Evolutionary conservation across 805 yeast genomes (phyloP), one percentile per base, ranked within the genome.

Genomic region (Hanseniaspora occidentalis): DNA sequence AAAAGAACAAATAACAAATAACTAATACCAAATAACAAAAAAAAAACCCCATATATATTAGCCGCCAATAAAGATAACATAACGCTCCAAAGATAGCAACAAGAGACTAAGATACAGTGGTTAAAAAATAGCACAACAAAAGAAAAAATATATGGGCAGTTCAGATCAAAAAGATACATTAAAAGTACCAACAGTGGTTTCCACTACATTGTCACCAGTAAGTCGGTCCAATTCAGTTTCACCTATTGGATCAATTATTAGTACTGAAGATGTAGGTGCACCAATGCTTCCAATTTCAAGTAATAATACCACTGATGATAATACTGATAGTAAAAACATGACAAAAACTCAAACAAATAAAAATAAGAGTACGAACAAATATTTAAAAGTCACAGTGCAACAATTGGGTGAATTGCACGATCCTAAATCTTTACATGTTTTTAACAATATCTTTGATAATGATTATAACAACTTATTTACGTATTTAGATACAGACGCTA

Each of bases 301-400:
- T n/a, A n/a, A n/a, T n/a, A n/a, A n/a, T n/a, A n/a, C n/a, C n/a
- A n/a, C n/a, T n/a, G n/a, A n/a, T n/a, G n/a, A n/a, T n/a, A n/a
- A n/a, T n/a, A n/a, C n/a, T n/a, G n/a, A n/a, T n/a, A n/a, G n/a
- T n/a, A n/a, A n/a, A n/a, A n/a, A n/a, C n/a, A 13, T 29, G 18
- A 3, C 13, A n/a, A n/a, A 29, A 49, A 42, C 58, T 51, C 35
- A 61, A 51, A 40, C 58, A 62, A 8, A 57, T 52, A 16, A 63
- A 59, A 41, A 53, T 54, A 8, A 56, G 44, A 16, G 61, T n/a
- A n/a, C n/a, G 60, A 14, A 44, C 52, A 22, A 67, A 29, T 7
- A 10, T 18, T 48, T 47, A 36, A 38, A 39, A 23, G 37, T 50
- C 16, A 41, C 48, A 13, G 42, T 47, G 10, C 47, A 49, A 26